Conservation (phyloP, 2,329 filamentous ascomycete genomes). For the Ustulina deusta region DNA sequence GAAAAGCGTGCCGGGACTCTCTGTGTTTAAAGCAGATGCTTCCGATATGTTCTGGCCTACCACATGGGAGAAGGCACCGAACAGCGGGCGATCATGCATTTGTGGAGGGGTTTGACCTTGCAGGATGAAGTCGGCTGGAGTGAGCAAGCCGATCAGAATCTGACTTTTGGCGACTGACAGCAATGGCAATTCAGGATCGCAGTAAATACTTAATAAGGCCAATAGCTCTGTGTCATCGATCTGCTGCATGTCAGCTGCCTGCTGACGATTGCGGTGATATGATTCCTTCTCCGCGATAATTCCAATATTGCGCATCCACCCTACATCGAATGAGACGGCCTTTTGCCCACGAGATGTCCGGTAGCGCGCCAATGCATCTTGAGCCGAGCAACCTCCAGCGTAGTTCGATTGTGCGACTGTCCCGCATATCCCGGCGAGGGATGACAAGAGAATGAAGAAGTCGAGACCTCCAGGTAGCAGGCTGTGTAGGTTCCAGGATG, state of each 20-base stretch:
- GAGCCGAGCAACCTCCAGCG: constrained; percentile 45
- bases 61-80: constrained; percentile 33
- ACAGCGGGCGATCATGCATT: constrained; percentile 34
- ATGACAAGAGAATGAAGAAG: constrained; percentile 49
- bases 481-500: constrained; percentile 43
- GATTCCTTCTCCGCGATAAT: constrained; percentile 44
- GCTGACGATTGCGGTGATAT: constrained; percentile 33
- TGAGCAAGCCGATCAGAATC: constrained; percentile 37
- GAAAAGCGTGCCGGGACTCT: constrained; percentile 35
- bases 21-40: neutral
- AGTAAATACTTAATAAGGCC: constrained; percentile 41
- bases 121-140: constrained; percentile 35
- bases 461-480: constrained; percentile 43
- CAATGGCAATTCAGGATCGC: constrained; percentile 37
- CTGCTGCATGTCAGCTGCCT: constrained; percentile 38
- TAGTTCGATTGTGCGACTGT: constrained; percentile 46
- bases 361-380: constrained; percentile 46
- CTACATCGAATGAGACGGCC: constrained; percentile 45
- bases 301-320: constrained; percentile 47
- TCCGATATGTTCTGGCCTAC: constrained; percentile 3
- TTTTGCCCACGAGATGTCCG: constrained; percentile 41
- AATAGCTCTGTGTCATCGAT: constrained; percentile 44
- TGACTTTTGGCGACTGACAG: constrained; percentile 28
- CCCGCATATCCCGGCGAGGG: constrained; percentile 44
- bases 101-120: constrained; percentile 25